Conservation (phyloP, 805 yeast species). For the Zygotorulaspora chibaensis region DNA sequence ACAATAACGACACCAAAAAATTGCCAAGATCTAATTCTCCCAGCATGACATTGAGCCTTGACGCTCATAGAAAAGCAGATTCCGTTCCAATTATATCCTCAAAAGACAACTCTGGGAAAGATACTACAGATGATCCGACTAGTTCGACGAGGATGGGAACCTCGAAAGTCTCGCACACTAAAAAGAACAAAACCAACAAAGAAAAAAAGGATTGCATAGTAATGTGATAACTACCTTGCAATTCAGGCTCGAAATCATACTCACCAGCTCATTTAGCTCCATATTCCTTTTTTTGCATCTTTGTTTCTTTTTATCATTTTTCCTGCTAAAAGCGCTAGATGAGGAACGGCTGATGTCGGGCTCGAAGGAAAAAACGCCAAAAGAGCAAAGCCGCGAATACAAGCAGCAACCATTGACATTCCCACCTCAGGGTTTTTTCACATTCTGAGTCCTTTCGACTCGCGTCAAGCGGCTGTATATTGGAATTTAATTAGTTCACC, state of each 20-base stretch:
- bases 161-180: neutral
- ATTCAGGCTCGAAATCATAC: neutral
- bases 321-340: neutral
- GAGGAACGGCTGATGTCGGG: too few relatives aligned
- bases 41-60: neutral
- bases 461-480: too few relatives aligned
- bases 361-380: neutral
- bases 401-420: neutral
- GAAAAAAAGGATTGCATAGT: slow-evolving; percentile 18
- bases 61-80: neutral
- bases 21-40: neutral
- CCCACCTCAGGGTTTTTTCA: neutral
- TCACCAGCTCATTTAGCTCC: neutral
- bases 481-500: too few relatives aligned
- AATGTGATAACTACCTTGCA: slow-evolving; percentile 11
- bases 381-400: neutral
- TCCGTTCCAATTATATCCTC: neutral
- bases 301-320: neutral
- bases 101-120: neutral
- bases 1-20: neutral
- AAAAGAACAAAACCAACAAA: slow-evolving; percentile 5
- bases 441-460: too few relatives aligned
- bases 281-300: neutral
- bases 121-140: slow-evolving; percentile 3
- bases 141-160: neutral